Evolutionary conservation across 768 basidiomycete genomes (phyloP), one percentile per base, ranked within the genome.

Genomic region (Lentinus tigrinus): DNA sequence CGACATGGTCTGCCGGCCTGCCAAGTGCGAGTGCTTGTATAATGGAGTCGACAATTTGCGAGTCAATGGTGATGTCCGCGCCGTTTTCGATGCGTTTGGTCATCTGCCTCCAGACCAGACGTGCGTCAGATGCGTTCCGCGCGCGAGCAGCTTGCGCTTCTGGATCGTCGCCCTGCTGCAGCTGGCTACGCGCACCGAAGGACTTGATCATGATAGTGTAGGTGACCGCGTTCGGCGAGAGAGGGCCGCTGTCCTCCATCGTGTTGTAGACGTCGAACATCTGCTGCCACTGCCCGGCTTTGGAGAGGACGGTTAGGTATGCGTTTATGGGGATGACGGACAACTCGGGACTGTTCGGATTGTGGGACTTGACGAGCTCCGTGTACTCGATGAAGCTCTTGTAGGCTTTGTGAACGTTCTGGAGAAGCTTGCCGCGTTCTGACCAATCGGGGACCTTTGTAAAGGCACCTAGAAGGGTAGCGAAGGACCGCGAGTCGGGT

Each of bases 181-280:
- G 60, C 54, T 54, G 67, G 66, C 46, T 69, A 56, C 64, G 73
- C 61, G 44, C 71, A 65, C 52, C 78, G 65, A 69, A 67, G 47
- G 82, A 81, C 43, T 77, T 76, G 65, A 94, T 81, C 74, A 93
- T 81, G 47, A 82, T 80, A 8, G 87, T 82, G 69, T 82, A 92
- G 23, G 89, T 74, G 61, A 78, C 77, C 50, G 77, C 76, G 62
- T 86, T 76, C 4, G 91, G 83, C 0, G 83, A 76, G n/a, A 85
- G 66, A 3, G 80, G 81, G 8, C 89, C 89, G 3, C 82, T 78
- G n/a, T 77, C 66, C 54, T 86, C 84, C 69, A 93, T 71, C 14
- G 77, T 77, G 61, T 89, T 82, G 72, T 85, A 93, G 48, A 93
- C 82, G 58, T 92, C 89, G 62, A 91, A 89, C 16, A 91, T 79